These are phyloP conservation scores for Vanrija pseudolonga DNA, from an alignment of 1,284 basidiomycete species.

Conservation along the genomic window DNA sequence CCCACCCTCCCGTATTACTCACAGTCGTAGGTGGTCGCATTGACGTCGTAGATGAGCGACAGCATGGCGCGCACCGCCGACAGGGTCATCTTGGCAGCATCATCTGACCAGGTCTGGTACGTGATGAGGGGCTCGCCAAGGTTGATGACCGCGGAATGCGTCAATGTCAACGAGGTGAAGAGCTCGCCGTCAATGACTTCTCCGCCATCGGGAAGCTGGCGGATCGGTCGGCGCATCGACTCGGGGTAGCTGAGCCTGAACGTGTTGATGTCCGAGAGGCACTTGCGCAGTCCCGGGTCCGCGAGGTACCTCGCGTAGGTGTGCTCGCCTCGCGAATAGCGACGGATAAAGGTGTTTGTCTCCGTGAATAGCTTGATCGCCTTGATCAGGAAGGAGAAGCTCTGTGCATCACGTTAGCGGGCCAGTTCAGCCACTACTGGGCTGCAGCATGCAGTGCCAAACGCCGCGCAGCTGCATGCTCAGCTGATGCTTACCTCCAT, in stretches of 20 bases:
- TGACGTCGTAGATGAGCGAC: constrained; percentile 41
- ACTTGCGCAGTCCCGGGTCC: constrained; percentile 27
- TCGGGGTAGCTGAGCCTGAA: constrained; percentile 35
- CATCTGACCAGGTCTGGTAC: constrained; percentile 33
- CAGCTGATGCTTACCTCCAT: constrained; percentile 21
- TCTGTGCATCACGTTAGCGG: constrained; percentile 54
- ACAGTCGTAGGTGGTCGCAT: constrained; percentile 42
- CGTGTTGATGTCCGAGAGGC: constrained; percentile 33
- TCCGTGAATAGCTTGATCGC: constrained; percentile 58
- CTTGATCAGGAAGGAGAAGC: constrained; percentile 61
- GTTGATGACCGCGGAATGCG: constrained; percentile 30
- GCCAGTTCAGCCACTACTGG: constrained; percentile 31
- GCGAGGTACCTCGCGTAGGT: constrained; percentile 26
- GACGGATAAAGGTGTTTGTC: constrained; percentile 31
- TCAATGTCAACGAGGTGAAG: constrained; percentile 27
- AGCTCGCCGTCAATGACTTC: constrained; percentile 31
- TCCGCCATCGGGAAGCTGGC: constrained; percentile 6
- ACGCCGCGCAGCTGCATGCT: too few species aligned
- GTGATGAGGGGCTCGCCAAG: constrained; percentile 40
- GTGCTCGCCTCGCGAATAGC: constrained; percentile 32
- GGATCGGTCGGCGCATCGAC: constrained; percentile 29
- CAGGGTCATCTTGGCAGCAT: constrained; percentile 34
- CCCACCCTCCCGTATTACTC: background rate
- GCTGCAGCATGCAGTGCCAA: too few species aligned
- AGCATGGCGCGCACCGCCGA: constrained; percentile 40